Percentiles rank a stretch among this genome's conserved stretches.
Evolutionary conservation across 805 yeast genomes (phyloP).

Genomic region (Wickerhamia fluorescens): DNA sequence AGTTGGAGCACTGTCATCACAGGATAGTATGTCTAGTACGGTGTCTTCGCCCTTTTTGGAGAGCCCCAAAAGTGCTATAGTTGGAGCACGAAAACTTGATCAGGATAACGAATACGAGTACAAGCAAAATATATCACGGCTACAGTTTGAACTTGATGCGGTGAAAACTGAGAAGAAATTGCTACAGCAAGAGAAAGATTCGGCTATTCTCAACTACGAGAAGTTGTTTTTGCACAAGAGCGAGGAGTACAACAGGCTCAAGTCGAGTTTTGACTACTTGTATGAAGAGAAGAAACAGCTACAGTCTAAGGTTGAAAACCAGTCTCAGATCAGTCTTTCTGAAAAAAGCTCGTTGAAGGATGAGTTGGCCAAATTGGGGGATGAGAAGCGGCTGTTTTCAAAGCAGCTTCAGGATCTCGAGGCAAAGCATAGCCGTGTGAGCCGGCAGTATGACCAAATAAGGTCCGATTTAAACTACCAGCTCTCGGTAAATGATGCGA

Average conservation of each 20-base stretch:
- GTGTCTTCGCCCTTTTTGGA: constrained; percentile 22
- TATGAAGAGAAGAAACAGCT: constrained; percentile 27
- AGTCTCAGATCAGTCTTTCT: constrained; percentile 16
- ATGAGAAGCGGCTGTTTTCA: constrained; percentile 11
- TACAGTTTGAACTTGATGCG: constrained; percentile 27
- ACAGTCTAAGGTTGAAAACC: constrained; percentile 26
- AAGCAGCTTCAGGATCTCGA: constrained; percentile 12
- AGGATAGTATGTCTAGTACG: constrained; percentile 1
- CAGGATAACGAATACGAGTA: too few species aligned
- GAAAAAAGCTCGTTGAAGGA: constrained; percentile 7
- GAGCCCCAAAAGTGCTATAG: constrained; percentile 15
- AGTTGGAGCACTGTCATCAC: too few species aligned
- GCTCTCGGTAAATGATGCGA: constrained; percentile 28
- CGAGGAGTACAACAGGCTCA: constrained; percentile 24
- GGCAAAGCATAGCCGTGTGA: constrained; percentile 14
- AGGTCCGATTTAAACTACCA: constrained; percentile 28
- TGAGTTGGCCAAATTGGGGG: constrained; percentile 12
- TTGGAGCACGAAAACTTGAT: too few species aligned
- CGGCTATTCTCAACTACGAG: constrained; percentile 14
- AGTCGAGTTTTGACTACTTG: constrained; percentile 29
- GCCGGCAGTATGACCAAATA: constrained; percentile 25
- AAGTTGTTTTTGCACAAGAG: constrained; percentile 26
- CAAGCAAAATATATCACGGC: constrained; percentile 15
- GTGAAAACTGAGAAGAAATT: constrained; percentile 28
- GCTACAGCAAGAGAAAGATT: constrained; percentile 19